phyloP scores from a whole-genome alignment of 2,329 filamentous ascomycete genomes.

The Pseudophaeomoniella oleicola region DNA sequence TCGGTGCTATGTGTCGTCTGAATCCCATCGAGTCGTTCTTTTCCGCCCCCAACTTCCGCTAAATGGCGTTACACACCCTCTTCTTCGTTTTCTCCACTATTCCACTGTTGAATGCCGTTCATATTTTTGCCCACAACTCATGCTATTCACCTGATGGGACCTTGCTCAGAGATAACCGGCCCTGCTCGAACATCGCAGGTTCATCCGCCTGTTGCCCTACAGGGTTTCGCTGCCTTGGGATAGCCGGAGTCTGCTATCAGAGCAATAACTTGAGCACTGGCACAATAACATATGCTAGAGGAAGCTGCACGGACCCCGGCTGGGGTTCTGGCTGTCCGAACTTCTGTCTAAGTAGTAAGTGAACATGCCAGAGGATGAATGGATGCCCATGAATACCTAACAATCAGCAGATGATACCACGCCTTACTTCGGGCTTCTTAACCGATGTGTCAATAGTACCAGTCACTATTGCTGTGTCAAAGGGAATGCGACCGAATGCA shows the following conservation, averaged over 20 bases:
- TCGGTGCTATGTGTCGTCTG: no score
- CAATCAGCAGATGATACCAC: neutral
- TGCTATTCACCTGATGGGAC: neutral
- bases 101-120: neutral
- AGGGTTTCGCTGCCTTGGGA: neutral
- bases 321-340: neutral
- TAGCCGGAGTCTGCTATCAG: neutral
- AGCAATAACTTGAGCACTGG: neutral
- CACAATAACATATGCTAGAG: neutral
- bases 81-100: neutral
- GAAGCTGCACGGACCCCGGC: neutral
- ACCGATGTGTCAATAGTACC: neutral
- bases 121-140: neutral
- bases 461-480: neutral
- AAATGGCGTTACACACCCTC: neutral
- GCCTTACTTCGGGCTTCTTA: neutral
- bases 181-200: neutral
- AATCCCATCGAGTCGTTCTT: no score
- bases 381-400: no score
- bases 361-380: no score
- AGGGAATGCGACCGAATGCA: neutral
- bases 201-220: neutral
- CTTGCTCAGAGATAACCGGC: neutral
- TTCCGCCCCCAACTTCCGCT: neutral
- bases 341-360: neutral